A percentile compares a stretch with the other conserved stretches of the same genome.
These are phyloP conservation scores for Hanseniaspora sp. DNA, from an alignment of 1,139 yeast species.

Conservation along the genomic window DNA sequence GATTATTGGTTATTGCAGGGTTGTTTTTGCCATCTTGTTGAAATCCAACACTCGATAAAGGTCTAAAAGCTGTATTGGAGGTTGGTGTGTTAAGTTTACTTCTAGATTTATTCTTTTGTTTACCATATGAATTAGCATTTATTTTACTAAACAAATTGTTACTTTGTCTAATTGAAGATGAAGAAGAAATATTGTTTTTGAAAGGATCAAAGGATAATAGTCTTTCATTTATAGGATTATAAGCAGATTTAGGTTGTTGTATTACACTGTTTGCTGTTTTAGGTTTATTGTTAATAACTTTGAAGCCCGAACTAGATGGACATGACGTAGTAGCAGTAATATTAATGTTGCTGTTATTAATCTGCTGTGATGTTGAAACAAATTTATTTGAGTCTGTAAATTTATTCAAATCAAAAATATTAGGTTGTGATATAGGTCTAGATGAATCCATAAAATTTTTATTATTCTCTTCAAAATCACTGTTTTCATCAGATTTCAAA, in stretches of 20 bases:
- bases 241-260: not conserved
- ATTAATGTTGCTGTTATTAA: not conserved
- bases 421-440: not conserved
- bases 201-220: conserved; percentile 7
- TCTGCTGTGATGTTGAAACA: not conserved
- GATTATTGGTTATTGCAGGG: not conserved
- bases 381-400: not conserved
- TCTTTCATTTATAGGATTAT: not conserved
- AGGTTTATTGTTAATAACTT: not conserved
- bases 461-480: not conserved
- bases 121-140: not conserved
- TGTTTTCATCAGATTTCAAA: not conserved
- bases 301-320: not conserved
- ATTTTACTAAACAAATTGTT: not conserved
- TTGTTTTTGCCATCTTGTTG: not conserved
- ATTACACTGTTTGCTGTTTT: not conserved
- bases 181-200: not conserved
- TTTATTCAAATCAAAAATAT: not conserved
- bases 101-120: not conserved
- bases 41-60: not conserved
- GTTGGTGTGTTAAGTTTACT: not conserved
- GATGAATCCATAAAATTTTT: not conserved
- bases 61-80: not conserved
- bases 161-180: not conserved
- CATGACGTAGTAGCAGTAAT: not conserved